Evolutionary conservation across 2,329 filamentous ascomycete genomes (phyloP).

Genomic region (Cytospora paraplurivora): DNA sequence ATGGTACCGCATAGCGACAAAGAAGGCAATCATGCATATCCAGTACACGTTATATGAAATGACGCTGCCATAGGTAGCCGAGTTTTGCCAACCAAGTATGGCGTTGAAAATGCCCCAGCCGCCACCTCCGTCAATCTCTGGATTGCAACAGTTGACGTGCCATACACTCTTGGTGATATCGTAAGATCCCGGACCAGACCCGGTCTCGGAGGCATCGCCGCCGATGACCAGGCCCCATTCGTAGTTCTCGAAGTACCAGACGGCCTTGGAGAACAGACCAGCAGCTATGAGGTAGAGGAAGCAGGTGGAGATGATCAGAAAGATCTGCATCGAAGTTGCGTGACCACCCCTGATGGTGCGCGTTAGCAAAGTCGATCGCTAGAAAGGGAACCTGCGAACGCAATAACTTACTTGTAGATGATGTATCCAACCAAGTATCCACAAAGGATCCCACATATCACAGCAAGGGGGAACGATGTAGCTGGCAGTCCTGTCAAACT

Average conservation of each 20-base stretch:
- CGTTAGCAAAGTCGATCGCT: neutral
- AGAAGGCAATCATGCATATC: conserved; percentile 60
- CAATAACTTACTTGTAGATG: conserved; percentile 65
- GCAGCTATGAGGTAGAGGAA: conserved; percentile 83
- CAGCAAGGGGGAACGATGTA: conserved; percentile 68
- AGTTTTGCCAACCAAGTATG: conserved; percentile 70
- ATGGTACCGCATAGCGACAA: conserved; percentile 56
- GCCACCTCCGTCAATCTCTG: conserved; percentile 63
- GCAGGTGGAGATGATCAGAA: conserved; percentile 80
- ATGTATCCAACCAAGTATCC: conserved; percentile 66
- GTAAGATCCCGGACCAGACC: conserved; percentile 66
- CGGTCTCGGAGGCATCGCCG: conserved; percentile 61
- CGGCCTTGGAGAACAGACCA: conserved; percentile 74
- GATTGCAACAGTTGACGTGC: conserved; percentile 71
- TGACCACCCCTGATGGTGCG: conserved; percentile 56
- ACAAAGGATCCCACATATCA: conserved; percentile 65
- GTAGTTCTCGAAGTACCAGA: conserved; percentile 75
- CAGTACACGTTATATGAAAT: conserved; percentile 71
- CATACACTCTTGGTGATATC: conserved; percentile 68
- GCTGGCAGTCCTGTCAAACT: conserved; percentile 66
- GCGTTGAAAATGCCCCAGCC: conserved; percentile 76
- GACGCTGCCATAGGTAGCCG: conserved; percentile 67
- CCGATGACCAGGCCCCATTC: conserved; percentile 55
- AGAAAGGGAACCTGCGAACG: accelerated
- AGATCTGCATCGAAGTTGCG: conserved; percentile 68